phyloP scores from a whole-genome alignment of 108 stramenopile species.

The Asterionellopsis glacialis region DNA sequence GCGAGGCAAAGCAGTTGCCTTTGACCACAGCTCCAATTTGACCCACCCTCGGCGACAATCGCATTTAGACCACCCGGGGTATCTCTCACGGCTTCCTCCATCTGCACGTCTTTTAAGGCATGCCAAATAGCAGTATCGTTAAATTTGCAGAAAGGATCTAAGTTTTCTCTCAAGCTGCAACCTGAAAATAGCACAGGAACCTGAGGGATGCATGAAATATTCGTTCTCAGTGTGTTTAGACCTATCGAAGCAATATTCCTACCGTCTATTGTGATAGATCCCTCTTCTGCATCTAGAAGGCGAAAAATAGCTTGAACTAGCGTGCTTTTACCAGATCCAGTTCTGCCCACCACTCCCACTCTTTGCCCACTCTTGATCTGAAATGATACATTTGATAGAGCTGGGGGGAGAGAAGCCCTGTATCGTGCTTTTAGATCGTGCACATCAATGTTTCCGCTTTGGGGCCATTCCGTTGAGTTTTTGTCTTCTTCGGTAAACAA shows the following conservation, averaged over 20 bases:
- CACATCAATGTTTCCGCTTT: constrained; percentile 57
- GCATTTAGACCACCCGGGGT: constrained; percentile 60
- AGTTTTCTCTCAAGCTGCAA: constrained; percentile 85
- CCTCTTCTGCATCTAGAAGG: constrained; percentile 71
- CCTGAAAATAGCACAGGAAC: constrained; percentile 89
- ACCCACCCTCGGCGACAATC: constrained; percentile 85
- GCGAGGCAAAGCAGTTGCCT: constrained; percentile 95
- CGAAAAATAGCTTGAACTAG: constrained; percentile 75
- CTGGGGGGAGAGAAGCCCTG: constrained; percentile 61
- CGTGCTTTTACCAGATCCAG: constrained; percentile 67
- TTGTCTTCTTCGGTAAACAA: constrained; percentile 30
- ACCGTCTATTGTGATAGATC: constrained; percentile 81
- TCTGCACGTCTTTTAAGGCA: constrained; percentile 52
- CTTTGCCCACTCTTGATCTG: constrained; percentile 57
- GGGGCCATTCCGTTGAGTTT: constrained; percentile 69
- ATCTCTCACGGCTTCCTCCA: constrained; percentile 59
- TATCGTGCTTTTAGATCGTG: constrained; percentile 72
- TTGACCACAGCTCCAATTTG: constrained; percentile 91
- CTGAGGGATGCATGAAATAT: constrained; percentile 91
- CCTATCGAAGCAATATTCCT: constrained; percentile 78
- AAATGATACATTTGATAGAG: constrained; percentile 59
- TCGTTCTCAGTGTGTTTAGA: constrained; percentile 75
- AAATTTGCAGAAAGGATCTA: constrained; percentile 83
- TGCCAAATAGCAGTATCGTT: constrained; percentile 48
- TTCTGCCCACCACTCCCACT: constrained; percentile 82